phyloP scores from a whole-genome alignment of 306 rosid species.

The Oxytropis ochrocephala region DNA sequence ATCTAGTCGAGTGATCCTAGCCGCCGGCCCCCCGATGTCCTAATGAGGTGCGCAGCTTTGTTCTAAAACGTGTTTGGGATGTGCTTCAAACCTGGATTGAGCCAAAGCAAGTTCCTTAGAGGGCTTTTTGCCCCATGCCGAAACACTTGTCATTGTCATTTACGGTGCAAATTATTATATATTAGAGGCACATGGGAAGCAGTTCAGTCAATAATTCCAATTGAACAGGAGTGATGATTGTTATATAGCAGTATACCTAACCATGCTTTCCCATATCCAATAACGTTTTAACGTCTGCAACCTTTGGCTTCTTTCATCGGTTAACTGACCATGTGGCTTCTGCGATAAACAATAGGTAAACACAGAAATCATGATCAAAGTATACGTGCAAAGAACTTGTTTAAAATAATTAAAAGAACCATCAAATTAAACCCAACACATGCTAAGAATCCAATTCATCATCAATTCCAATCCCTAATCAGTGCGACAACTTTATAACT shows the following conservation, averaged over 20 bases:
- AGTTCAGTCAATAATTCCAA: conserved; percentile 4
- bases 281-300: conserved; percentile 14
- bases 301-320: neutral
- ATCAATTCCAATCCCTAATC: neutral
- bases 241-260: neutral
- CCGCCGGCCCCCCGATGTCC: no score
- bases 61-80: no score
- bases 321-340: neutral
- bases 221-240: neutral
- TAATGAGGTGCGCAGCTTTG: no score
- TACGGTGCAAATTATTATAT: neutral
- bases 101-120: no score
- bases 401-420: neutral
- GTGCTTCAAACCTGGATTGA: no score
- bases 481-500: conserved; percentile 13
- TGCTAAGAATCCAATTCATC: neutral
- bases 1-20: no score
- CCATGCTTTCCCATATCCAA: neutral
- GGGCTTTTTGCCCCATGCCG: no score
- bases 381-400: neutral
- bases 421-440: conserved; percentile 19
- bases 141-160: neutral
- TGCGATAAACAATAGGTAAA: neutral
- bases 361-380: neutral
- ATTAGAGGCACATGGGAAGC: conserved; percentile 13